These are phyloP conservation scores for Nakazawaea molendinolei DNA, from an alignment of 805 yeast species.

Conservation along the genomic window DNA sequence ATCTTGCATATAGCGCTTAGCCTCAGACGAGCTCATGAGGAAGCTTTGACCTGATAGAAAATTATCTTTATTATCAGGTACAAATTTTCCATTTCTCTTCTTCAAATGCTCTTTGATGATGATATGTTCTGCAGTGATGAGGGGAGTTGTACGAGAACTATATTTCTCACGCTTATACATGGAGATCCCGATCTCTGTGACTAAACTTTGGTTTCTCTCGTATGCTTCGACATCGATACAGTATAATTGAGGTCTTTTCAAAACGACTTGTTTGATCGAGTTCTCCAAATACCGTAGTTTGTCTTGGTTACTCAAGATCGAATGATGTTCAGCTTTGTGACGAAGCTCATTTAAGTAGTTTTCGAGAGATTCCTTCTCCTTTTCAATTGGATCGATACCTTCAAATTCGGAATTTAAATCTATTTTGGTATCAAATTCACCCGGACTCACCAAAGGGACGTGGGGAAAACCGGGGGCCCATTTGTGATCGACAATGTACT, in stretches of 20 bases:
- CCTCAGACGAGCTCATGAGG: conserved; percentile 30
- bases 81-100: conserved; percentile 44
- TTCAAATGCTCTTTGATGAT: conserved; percentile 36
- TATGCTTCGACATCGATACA: conserved; percentile 53
- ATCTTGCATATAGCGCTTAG: conserved; percentile 32
- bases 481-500: too few species aligned
- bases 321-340: not conserved
- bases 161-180: conserved; percentile 50
- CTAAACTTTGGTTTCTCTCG: conserved; percentile 33
- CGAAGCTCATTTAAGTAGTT: conserved; percentile 15
- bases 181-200: conserved; percentile 54
- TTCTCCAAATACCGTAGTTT: not conserved
- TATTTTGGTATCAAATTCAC: too few species aligned
- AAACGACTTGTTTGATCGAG: conserved; percentile 1
- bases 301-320: not conserved
- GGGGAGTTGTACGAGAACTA: conserved; percentile 29
- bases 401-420: too few species aligned
- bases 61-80: conserved; percentile 44
- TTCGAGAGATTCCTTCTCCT: not conserved
- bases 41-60: conserved; percentile 45
- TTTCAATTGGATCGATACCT: too few species aligned
- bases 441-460: too few species aligned
- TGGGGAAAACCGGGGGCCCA: too few species aligned
- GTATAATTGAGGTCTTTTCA: conserved; percentile 26
- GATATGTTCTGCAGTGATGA: conserved; percentile 33